Conservation (phyloP, 2,329 filamentous ascomycete genomes). For the Pseudohalonectria lignicola region DNA sequence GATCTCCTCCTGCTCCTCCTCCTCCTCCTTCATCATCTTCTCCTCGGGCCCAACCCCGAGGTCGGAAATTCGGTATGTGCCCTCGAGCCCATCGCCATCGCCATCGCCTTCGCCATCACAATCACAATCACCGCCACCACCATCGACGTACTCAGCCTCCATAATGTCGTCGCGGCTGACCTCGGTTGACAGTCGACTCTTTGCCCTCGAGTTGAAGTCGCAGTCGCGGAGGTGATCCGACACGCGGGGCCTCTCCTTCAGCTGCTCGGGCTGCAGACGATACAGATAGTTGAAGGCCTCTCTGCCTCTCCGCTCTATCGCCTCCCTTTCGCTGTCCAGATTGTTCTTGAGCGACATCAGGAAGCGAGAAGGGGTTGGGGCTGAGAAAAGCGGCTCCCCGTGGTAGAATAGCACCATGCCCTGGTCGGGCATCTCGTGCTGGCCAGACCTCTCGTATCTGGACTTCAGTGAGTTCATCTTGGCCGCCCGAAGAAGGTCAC, state of each 20-base stretch:
- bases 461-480: neutral
- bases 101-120: too few relatives aligned
- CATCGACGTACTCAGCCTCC: conserved; percentile 1
- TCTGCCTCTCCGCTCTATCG: neutral
- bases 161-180: conserved; percentile 1
- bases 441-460: neutral
- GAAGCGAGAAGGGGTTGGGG: neutral
- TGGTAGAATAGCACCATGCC: neutral
- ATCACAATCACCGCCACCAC: too few relatives aligned
- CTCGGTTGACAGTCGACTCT: neutral
- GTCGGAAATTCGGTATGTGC: too few relatives aligned
- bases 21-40: too few relatives aligned
- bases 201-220: neutral
- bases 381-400: neutral
- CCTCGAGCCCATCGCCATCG: too few relatives aligned
- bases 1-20: neutral
- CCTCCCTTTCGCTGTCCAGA: neutral
- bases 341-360: neutral
- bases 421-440: neutral
- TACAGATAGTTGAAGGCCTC: neutral
- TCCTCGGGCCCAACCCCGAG: too few relatives aligned
- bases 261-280: neutral
- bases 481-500: neutral
- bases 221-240: neutral
- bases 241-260: neutral